These are phyloP conservation scores for Oenanthe javanica DNA, from an alignment of 140 eudicot species.

Conservation along the genomic window DNA sequence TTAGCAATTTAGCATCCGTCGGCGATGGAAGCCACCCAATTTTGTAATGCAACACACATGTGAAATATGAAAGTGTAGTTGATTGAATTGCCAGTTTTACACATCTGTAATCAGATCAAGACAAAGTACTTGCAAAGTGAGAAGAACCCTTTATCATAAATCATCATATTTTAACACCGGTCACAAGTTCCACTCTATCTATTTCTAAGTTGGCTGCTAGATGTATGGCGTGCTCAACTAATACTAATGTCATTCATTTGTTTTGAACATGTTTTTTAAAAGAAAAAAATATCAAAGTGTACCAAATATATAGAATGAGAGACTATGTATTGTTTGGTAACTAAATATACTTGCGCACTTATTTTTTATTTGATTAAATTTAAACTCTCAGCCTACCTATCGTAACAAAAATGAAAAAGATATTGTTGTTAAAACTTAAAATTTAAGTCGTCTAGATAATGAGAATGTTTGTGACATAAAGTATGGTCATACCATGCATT, in stretches of 20 bases:
- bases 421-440: too few relatives aligned
- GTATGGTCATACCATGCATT: too few relatives aligned
- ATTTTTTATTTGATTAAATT: too few relatives aligned
- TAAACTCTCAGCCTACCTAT: too few relatives aligned
- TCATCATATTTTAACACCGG: background rate
- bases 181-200: background rate
- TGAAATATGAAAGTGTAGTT: background rate
- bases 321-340: too few relatives aligned
- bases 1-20: background rate
- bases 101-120: background rate
- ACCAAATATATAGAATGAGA: background rate
- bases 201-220: background rate
- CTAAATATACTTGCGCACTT: too few relatives aligned
- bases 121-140: background rate
- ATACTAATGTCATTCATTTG: background rate
- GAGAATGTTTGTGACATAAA: too few relatives aligned
- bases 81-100: background rate
- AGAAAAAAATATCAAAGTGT: background rate
- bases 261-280: background rate
- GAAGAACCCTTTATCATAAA: background rate
- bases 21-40: background rate
- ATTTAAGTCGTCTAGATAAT: too few relatives aligned
- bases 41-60: background rate
- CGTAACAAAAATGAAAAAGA: too few relatives aligned
- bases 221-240: background rate